Conservation (phyloP, 441 rosid species). For the Jatropha podagrica region DNA sequence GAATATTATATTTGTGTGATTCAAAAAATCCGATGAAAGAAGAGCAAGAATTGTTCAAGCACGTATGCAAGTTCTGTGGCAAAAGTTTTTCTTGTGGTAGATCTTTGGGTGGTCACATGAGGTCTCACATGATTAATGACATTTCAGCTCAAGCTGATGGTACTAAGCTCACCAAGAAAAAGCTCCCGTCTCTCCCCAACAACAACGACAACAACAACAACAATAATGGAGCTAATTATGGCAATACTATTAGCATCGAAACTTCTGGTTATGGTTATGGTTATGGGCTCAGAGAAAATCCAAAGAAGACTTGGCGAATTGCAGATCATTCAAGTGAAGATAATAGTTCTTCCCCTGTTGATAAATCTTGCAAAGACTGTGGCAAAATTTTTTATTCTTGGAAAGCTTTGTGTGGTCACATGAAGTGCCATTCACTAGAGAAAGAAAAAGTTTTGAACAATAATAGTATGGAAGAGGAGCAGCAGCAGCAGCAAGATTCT, state of each 20-base stretch:
- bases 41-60: slow-evolving; percentile 27
- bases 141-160: slow-evolving; percentile 36
- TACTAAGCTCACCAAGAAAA: slow-evolving; percentile 38
- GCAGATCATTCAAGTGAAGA: slow-evolving; percentile 23
- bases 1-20: not conserved
- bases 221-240: slow-evolving; percentile 7
- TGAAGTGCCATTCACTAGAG: slow-evolving; percentile 57
- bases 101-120: slow-evolving; percentile 44
- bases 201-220: not conserved
- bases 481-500: slow-evolving; percentile 30
- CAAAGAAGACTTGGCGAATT: slow-evolving; percentile 62
- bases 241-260: slow-evolving; percentile 12
- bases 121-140: slow-evolving; percentile 40
- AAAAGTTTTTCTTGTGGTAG: slow-evolving; percentile 44
- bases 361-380: slow-evolving; percentile 43
- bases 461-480: slow-evolving; percentile 32
- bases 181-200: slow-evolving; percentile 29
- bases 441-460: slow-evolving; percentile 43
- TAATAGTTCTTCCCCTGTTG: slow-evolving; percentile 11
- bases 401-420: slow-evolving; percentile 49
- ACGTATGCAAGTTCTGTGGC: slow-evolving; percentile 39
- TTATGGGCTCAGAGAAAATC: slow-evolving; percentile 60
- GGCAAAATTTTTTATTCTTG: slow-evolving; percentile 42
- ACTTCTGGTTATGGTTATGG: slow-evolving; percentile 31
- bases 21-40: slow-evolving; percentile 28